A percentile compares a stretch with the other conserved stretches of the same genome.
Conservation (phyloP, 2,329 filamentous ascomycete species). For the Beauveria sp. region DNA sequence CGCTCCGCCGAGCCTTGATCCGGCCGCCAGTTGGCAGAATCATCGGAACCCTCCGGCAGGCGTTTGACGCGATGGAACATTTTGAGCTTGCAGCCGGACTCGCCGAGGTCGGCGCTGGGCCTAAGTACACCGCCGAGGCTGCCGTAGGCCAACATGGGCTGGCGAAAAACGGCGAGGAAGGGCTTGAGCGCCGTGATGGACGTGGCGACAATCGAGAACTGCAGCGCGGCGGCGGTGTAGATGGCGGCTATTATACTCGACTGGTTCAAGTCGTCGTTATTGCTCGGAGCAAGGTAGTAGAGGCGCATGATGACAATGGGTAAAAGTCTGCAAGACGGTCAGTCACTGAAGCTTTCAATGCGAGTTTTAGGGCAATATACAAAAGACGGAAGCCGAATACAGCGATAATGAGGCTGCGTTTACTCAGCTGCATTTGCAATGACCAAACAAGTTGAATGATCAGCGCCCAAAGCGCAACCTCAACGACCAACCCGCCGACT, state of each 20-base stretch:
- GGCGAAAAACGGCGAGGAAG: slow-evolving; percentile 9
- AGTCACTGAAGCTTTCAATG: no score
- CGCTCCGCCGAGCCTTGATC: slow-evolving; percentile 1
- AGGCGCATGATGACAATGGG: slow-evolving; percentile 2
- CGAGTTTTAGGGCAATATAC: neutral
- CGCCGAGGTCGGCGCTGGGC: neutral
- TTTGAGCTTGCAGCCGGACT: slow-evolving; percentile 1
- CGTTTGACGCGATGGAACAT: slow-evolving; percentile 6
- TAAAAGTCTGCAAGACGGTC: neutral
- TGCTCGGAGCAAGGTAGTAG: neutral
- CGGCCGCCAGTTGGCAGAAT: slow-evolving; percentile 9
- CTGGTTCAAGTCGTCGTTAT: neutral
- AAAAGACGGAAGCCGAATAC: slow-evolving; percentile 9
- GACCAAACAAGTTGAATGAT: slow-evolving; percentile 10
- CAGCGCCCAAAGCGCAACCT: slow-evolving; percentile 8
- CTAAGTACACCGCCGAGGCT: neutral
- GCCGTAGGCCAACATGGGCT: neutral
- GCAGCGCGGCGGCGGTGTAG: slow-evolving; percentile 6
- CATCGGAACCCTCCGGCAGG: neutral
- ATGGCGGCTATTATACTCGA: slow-evolving; percentile 8
- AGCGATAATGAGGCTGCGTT: slow-evolving; percentile 7
- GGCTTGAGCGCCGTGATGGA: slow-evolving; percentile 11
- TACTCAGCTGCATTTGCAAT: slow-evolving; percentile 4
- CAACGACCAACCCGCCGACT: slow-evolving; percentile 3
- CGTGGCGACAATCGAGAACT: slow-evolving; percentile 10